Evolutionary conservation across 2,329 filamentous ascomycete genomes (phyloP).

Genomic region (Aspergillus sp.): DNA sequence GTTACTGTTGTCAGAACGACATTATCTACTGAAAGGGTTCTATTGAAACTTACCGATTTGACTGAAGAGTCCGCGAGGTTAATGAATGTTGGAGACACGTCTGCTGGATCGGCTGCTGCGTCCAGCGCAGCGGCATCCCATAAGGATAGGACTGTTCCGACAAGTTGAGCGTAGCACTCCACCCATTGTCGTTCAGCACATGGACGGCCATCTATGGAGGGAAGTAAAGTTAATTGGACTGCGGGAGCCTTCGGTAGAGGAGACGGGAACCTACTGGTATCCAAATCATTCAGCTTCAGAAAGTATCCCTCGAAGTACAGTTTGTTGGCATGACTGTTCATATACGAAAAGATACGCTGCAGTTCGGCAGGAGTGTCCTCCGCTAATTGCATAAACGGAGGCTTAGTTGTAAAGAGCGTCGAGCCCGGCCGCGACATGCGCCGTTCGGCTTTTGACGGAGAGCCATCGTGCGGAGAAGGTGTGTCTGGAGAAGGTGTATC

Average conservation of each 20-base stretch:
- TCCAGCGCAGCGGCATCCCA: slow-evolving; percentile 96
- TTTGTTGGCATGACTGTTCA: slow-evolving; percentile 95
- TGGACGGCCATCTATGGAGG: slow-evolving; percentile 71
- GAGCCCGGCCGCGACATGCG: slow-evolving; percentile 67
- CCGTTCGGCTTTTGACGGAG: slow-evolving; percentile 48
- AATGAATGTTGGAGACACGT: slow-evolving; percentile 88
- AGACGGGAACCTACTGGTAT: slow-evolving; percentile 68
- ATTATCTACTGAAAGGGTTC: not conserved
- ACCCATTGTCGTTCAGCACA: slow-evolving; percentile 87
- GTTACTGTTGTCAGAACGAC: slow-evolving; percentile 18
- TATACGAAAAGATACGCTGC: slow-evolving; percentile 86
- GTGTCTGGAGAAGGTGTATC: slow-evolving; percentile 38
- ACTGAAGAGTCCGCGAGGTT: slow-evolving; percentile 97
- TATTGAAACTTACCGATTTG: slow-evolving; percentile 72
- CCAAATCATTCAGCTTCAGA: slow-evolving; percentile 91
- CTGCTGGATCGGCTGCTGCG: slow-evolving; percentile 76
- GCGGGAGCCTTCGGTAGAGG: slow-evolving; percentile 12
- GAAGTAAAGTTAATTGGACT: slow-evolving; percentile 25
- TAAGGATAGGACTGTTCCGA: slow-evolving; percentile 89
- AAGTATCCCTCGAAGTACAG: slow-evolving; percentile 98
- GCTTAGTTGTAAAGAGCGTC: slow-evolving; percentile 82
- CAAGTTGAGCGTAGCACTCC: slow-evolving; percentile 94
- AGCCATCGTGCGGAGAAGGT: slow-evolving; percentile 34
- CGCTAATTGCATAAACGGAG: slow-evolving; percentile 79
- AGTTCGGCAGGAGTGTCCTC: slow-evolving; percentile 88